Base-by-base conservation (phyloP, 1,284 basidiomycete genomes). In the Rhodotorula sp. region DNA sequence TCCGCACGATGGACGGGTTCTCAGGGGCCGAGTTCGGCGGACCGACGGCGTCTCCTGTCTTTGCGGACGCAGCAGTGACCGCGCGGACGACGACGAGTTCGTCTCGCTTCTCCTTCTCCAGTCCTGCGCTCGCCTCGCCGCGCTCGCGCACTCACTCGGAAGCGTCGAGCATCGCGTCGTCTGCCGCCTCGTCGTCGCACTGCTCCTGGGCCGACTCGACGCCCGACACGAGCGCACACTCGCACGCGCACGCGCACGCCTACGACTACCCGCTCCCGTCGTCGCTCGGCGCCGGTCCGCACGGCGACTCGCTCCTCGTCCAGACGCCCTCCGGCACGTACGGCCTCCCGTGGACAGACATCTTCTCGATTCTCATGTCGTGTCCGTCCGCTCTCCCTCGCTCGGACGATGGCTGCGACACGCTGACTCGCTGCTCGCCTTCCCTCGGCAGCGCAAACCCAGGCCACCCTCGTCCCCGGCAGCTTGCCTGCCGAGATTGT, bases 91-190 rank as follows among this genome's bases (percentile, higher is more conserved):
- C 27, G 46, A 14, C 34, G 14, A n/a, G 48, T 10, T 50, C 48
- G 46, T 49, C 21, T 3, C 21, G 9, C 12, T 10, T 4, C 64
- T 25, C 49, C 46, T 57, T 34, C 34, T 34, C 34, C 34, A 34
- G 34, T 34, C 34, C 34, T 34, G 34, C 34, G 34, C 34, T 34
- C 34, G 34, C 34, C n/a, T 61, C 48, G 17, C 70, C 70, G 7
- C 48, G 70, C 1, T 55, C 60, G 0, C 66, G 70, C 25, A 48
- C 63, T 1, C 41, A 58, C 45, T 72, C 70, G 23, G 49, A 34
- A 21, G 45, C 66, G 1, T 72, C 70, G 9, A 72, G 70, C 66
- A 25, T 68, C 49, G 46, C 48, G 25, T 72, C 70, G 34, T 48
- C 61, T 27, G 52, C 48, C 21, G 48, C 58, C 4, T 60, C 62